Conservation (phyloP, 2,329 filamentous ascomycete genomes). For the Alternaria novae-zelandiae region DNA sequence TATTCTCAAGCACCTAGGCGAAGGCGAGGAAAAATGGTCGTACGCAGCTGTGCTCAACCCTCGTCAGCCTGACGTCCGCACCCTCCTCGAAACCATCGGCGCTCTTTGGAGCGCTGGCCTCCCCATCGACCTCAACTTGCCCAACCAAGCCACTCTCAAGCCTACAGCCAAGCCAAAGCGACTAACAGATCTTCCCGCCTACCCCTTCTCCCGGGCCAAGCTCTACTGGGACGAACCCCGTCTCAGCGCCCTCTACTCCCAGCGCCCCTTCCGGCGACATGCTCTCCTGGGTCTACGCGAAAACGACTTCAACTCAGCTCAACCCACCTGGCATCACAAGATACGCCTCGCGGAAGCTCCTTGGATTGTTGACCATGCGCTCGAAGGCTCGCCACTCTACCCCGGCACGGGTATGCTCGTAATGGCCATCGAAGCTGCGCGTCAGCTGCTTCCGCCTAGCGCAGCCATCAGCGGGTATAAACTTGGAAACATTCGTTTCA, state of each 20-base stretch:
- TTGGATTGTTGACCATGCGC: constrained; percentile 57
- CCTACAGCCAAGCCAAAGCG: constrained; percentile 2
- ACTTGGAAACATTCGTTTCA: constrained; percentile 11
- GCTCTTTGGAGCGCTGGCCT: constrained; percentile 5
- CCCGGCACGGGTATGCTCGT: constrained; percentile 44
- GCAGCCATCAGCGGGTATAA: constrained; percentile 10
- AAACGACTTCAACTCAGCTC: constrained; percentile 21
- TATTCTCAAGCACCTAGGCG: not conserved
- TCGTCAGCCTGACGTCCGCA: not conserved
- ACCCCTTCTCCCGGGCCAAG: constrained; percentile 37
- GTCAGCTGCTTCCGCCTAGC: constrained; percentile 13
- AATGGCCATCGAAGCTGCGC: constrained; percentile 43
- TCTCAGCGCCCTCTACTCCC: constrained; percentile 2
- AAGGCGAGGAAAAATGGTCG: constrained; percentile 7
- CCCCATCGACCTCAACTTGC: constrained; percentile 4
- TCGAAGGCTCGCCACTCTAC: constrained; percentile 37
- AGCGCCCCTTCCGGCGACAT: constrained; percentile 27
- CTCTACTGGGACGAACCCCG: constrained; percentile 27
- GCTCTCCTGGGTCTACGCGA: constrained; percentile 22
- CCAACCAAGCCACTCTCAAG: constrained; percentile 10
- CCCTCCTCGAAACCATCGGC: constrained; percentile 4
- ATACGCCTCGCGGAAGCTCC: constrained; percentile 50
- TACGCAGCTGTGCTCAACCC: constrained; percentile 6
- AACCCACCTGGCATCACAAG: constrained; percentile 54
- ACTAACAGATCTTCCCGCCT: constrained; percentile 16